Evolutionary conservation across 1,284 basidiomycete species (phyloP).

Genomic region (Takashimella tepidaria): DNA sequence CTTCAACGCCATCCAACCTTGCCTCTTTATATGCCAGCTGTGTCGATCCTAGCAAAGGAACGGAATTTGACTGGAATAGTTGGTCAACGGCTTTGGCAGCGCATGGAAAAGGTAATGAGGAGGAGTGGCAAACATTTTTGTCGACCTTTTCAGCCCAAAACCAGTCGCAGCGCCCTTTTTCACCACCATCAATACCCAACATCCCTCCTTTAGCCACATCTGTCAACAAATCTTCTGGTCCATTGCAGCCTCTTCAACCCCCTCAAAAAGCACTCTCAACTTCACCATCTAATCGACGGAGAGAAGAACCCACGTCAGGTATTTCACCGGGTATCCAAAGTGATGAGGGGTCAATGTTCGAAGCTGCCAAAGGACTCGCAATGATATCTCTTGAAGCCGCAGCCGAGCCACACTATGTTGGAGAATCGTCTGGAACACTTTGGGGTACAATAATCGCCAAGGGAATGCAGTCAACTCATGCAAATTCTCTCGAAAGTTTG

Average conservation of each 20-base stretch:
- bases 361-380: constrained; percentile 21
- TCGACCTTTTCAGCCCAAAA: neutral
- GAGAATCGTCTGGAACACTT: constrained; percentile 19
- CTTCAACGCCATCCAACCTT: neutral
- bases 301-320: neutral
- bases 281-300: neutral
- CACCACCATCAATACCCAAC: neutral
- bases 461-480: constrained; percentile 7
- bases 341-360: constrained; percentile 3
- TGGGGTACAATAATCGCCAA: constrained; percentile 17
- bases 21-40: neutral
- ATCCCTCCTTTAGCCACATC: neutral
- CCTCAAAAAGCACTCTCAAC: neutral
- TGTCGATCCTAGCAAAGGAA: neutral
- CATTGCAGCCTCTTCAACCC: neutral
- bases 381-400: constrained; percentile 26
- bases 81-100: neutral
- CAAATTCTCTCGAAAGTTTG: neutral
- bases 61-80: neutral
- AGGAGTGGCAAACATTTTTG: neutral
- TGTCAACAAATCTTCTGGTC: neutral
- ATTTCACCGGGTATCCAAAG: neutral
- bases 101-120: neutral
- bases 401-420: constrained; percentile 25
- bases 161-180: neutral